A percentile compares a stretch with the other conserved stretches of the same genome.
phyloP scores from a whole-genome alignment of 176 grass and related monocot genomes.

The Metroxylon sagu region DNA sequence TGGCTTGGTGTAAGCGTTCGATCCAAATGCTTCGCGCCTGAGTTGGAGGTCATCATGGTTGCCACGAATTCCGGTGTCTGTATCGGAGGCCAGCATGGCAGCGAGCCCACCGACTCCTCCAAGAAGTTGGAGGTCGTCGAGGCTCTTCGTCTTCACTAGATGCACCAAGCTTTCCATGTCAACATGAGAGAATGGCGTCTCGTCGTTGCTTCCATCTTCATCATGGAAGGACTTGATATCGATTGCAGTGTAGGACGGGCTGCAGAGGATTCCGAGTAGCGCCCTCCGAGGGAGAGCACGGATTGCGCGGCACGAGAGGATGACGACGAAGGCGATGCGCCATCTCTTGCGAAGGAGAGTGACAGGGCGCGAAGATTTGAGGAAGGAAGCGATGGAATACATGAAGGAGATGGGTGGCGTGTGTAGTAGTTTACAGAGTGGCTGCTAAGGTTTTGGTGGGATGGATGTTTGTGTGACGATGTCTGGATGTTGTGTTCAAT shows the following conservation, averaged over 20 bases:
- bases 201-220: not conserved
- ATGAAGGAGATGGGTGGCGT: too few species aligned
- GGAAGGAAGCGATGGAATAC: not conserved
- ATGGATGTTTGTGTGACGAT: too few species aligned
- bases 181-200: not conserved
- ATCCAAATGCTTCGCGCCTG: not conserved
- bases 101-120: not conserved
- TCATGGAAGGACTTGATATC: not conserved
- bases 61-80: not conserved
- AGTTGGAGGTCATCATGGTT: not conserved
- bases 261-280: not conserved
- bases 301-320: conserved; percentile 5
- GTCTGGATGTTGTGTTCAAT: too few species aligned
- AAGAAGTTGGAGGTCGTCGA: not conserved
- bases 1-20: not conserved
- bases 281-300: not conserved
- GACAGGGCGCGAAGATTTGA: not conserved
- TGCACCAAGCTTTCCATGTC: not conserved
- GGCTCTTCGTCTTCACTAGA: not conserved
- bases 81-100: not conserved
- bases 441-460: too few species aligned
- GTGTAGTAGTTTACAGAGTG: too few species aligned
- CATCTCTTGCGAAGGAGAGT: not conserved
- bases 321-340: conserved; percentile 12
- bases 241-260: not conserved